Percentiles rank a stretch among this genome's conserved stretches.
Conservation (phyloP, 306 rosid species). For the Cicer pinnatifidum region DNA sequence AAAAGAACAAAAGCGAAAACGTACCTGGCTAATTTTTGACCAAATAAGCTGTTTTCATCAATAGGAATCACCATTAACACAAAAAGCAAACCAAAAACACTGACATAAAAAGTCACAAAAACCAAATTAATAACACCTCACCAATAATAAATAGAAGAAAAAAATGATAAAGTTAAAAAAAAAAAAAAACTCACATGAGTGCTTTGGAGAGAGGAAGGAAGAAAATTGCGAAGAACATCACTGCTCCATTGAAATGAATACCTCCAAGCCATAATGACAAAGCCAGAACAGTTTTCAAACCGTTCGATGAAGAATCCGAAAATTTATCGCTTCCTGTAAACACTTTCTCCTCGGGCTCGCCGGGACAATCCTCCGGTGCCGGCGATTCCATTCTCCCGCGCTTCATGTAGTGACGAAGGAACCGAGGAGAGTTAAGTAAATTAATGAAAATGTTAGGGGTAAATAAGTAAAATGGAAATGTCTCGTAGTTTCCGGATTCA, state of each 20-base stretch:
- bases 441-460: not conserved
- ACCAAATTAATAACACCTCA: not conserved
- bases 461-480: not conserved
- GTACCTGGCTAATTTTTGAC: slow-evolving; percentile 67
- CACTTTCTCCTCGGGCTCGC: slow-evolving; percentile 39
- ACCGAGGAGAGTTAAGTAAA: not conserved
- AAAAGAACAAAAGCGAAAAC: not conserved
- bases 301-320: slow-evolving; percentile 42
- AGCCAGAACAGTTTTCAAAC: slow-evolving; percentile 48
- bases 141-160: not conserved
- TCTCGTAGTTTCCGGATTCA: slow-evolving; percentile 27
- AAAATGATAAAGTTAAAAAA: not conserved
- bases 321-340: slow-evolving; percentile 47
- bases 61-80: slow-evolving; percentile 67
- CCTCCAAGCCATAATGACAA: slow-evolving; percentile 75
- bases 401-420: slow-evolving; percentile 27
- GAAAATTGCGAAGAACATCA: slow-evolving; percentile 56
- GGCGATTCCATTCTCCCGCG: not conserved
- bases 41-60: slow-evolving; percentile 61
- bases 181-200: slow-evolving; percentile 57
- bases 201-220: slow-evolving; percentile 66
- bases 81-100: slow-evolving; percentile 68
- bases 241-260: slow-evolving; percentile 63
- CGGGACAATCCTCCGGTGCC: slow-evolving; percentile 10
- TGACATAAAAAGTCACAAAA: slow-evolving; percentile 40